Percentiles rank a stretch among this genome's conserved stretches.
Evolutionary conservation across 1,139 yeast genomes (phyloP).

Genomic region (Yamadazyma atmosphaerica): DNA sequence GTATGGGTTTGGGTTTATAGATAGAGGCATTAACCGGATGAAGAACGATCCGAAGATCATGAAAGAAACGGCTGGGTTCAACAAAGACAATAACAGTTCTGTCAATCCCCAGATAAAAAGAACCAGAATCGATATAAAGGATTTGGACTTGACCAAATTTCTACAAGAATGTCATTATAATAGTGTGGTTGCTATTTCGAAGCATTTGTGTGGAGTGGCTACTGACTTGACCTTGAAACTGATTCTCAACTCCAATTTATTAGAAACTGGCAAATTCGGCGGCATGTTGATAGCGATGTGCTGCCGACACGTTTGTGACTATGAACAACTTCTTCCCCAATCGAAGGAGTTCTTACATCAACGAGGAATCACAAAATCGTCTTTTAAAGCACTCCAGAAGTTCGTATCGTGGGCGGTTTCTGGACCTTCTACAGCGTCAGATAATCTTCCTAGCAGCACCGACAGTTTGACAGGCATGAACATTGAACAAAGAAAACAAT

Average conservation of each 20-base stretch:
- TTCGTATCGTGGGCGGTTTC: slow-evolving; percentile 88
- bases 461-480: slow-evolving; percentile 22
- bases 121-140: slow-evolving; percentile 76
- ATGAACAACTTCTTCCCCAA: slow-evolving; percentile 51
- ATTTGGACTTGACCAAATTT: slow-evolving; percentile 54
- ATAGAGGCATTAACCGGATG: slow-evolving; percentile 75
- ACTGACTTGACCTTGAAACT: slow-evolving; percentile 82
- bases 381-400: slow-evolving; percentile 59
- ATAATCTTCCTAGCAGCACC: slow-evolving; percentile 23
- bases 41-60: slow-evolving; percentile 71
- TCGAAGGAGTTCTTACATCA: slow-evolving; percentile 41
- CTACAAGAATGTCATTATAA: slow-evolving; percentile 25
- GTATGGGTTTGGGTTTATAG: slow-evolving; percentile 63
- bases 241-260: slow-evolving; percentile 45
- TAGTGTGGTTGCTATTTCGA: slow-evolving; percentile 64
- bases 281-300: slow-evolving; percentile 90
- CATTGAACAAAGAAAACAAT: slow-evolving; percentile 46
- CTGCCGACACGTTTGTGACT: slow-evolving; percentile 81
- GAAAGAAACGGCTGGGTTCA: slow-evolving; percentile 46
- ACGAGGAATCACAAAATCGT: slow-evolving; percentile 31
- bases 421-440: slow-evolving; percentile 40
- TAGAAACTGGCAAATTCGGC: slow-evolving; percentile 23
- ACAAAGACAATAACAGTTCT: slow-evolving; percentile 10
- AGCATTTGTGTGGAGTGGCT: slow-evolving; percentile 92
- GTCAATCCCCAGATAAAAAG: slow-evolving; percentile 46